phyloP scores from a whole-genome alignment of 768 basidiomycete genomes.

The Lactarius pseudohatsudake region DNA sequence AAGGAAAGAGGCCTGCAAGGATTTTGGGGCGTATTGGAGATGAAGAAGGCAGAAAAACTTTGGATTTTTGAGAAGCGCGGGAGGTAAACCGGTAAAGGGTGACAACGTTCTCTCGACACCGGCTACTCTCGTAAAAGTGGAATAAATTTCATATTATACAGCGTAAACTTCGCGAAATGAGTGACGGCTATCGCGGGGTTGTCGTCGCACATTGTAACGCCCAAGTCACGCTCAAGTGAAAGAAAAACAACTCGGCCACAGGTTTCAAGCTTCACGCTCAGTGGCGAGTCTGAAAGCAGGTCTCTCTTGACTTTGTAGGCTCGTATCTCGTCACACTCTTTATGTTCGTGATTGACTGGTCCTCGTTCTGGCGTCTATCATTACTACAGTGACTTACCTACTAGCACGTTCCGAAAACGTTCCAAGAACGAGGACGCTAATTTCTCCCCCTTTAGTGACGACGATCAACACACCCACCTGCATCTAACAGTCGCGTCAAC shows the following conservation, averaged over 20 bases:
- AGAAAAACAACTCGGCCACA: neutral
- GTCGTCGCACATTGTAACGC: neutral
- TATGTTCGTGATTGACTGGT: neutral
- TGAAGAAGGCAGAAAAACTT: conserved; percentile 43
- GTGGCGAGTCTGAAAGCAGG: neutral
- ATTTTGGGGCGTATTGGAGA: conserved; percentile 35
- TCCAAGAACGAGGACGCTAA: neutral
- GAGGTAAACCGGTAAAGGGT: neutral
- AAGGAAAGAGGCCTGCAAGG: conserved; percentile 30
- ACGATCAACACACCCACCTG: neutral
- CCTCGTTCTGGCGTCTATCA: no score
- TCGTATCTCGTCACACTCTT: neutral
- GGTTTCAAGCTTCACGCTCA: no score
- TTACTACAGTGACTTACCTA: neutral
- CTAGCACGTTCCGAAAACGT: neutral
- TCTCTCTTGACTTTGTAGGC: neutral
- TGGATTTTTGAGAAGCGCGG: conserved; percentile 49
- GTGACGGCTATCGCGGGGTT: neutral
- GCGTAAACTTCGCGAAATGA: neutral
- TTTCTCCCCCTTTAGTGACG: neutral
- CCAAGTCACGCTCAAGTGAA: neutral
- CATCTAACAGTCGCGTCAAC: neutral
- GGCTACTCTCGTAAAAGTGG: neutral
- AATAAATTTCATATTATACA: neutral
- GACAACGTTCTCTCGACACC: neutral